Evolutionary conservation across 108 stramenopile species (phyloP), one percentile per base, ranked within the genome.

Genomic region (Seminavis robusta): DNA sequence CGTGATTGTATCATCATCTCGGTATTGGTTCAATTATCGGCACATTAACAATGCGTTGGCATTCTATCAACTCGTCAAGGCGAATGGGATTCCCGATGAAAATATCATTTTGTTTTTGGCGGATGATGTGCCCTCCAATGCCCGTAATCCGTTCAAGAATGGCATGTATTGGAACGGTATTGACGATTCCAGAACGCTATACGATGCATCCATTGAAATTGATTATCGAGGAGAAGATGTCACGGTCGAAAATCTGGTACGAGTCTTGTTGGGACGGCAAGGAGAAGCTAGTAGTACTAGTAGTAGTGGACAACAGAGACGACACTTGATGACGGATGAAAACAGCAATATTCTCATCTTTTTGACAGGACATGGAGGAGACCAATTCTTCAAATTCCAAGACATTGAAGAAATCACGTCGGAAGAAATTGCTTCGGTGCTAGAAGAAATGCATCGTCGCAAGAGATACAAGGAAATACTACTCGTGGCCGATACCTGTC

Each of bases 371-470:
- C 98, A 99, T 62, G 98, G 98, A 7, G 98, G 98, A 11, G 93
- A 98, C 69, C 86, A 67, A 58, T 97, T 97, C 63, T 89, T 97
- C 64, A 96, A 96, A 71, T 97, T 98, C 58, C 96, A 97, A 66
- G 96, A 98, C 74, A 73, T 71, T 21, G 95, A 97, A 65, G 98
- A 98, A 65, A 43, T 97, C 23, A 88, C 75, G 61, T 71, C 90
- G 1, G 48, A 80, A 45, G 94, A 95, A 59, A 52, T 95, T 36
- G 63, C 84, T 36, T 58, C 53, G 1, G 68, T 81, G 16, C 67
- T 95, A 48, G 64, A 79, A 23, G 71, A 80, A 59, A 81, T 94
- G 92, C 45, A 83, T 24, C 41, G 57, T 28, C 58, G 72, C 33
- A 63, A 69, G 31, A 61, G 74, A 26, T 97, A 80, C 61, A 52